phyloP scores from a whole-genome alignment of 148 eudicot genomes.

The Vaccinium darrowii region DNA sequence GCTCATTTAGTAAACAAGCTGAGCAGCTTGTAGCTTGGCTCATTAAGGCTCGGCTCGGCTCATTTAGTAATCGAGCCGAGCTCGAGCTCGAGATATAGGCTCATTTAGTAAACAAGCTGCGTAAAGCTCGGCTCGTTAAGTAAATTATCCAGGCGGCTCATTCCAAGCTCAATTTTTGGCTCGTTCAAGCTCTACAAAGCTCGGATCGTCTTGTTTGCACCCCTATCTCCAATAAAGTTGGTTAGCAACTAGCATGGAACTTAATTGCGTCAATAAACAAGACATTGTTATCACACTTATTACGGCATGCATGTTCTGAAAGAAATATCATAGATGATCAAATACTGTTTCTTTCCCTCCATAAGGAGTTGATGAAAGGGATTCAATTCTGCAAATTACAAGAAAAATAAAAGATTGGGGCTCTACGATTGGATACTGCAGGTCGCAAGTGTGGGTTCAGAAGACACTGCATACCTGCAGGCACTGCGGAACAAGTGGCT shows the following conservation, averaged over 20 bases:
- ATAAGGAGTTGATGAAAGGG: not conserved
- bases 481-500: constrained; percentile 21
- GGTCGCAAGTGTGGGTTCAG: not conserved
- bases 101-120: no score
- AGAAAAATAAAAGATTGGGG: not conserved
- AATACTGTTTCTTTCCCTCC: not conserved
- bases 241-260: not conserved
- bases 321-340: not conserved
- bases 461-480: constrained; percentile 28
- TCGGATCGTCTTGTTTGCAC: no score
- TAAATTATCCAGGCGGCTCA: no score
- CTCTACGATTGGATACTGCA: not conserved
- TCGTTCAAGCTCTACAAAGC: no score
- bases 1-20: no score
- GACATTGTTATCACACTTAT: not conserved
- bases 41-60: no score
- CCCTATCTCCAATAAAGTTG: not conserved
- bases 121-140: no score
- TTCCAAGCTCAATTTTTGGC: no score
- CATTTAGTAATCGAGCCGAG: no score
- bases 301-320: not conserved
- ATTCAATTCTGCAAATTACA: not conserved
- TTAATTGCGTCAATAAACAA: not conserved
- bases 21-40: no score
- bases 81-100: no score